Percentiles rank a stretch among this genome's conserved stretches.
Evolutionary conservation across 2,329 filamentous ascomycete genomes (phyloP).

Genomic region (Didymella lethalis): DNA sequence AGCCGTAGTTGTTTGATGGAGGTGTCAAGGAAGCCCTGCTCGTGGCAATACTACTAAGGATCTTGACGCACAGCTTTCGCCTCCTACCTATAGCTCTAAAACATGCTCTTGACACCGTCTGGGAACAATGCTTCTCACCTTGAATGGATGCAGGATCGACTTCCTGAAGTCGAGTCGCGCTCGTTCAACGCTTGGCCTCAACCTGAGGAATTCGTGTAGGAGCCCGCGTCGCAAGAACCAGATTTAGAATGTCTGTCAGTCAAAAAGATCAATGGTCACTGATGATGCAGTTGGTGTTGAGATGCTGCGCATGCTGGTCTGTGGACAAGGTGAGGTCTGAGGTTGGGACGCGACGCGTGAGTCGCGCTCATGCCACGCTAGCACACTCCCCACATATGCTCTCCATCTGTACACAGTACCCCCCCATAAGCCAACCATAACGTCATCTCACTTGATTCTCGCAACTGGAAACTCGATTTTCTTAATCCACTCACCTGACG

Average conservation of each 20-base stretch:
- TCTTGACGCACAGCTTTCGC: not conserved
- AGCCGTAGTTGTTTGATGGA: not conserved
- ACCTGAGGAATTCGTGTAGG: not conserved
- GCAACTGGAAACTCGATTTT: not conserved
- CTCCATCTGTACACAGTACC: not conserved
- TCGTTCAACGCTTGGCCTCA: not conserved
- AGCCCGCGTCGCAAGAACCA: not conserved
- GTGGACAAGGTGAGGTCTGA: conserved; percentile 7
- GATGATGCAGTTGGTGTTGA: not conserved
- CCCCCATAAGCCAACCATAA: not conserved
- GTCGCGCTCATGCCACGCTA: conserved; percentile 6
- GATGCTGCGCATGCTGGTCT: not conserved
- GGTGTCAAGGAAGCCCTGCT: not conserved
- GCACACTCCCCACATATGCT: not conserved
- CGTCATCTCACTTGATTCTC: not conserved
- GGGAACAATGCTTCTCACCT: not conserved
- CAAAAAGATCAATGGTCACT: not conserved
- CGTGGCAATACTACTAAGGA: not conserved
- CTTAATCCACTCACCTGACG: not conserved
- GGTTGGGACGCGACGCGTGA: conserved; percentile 8
- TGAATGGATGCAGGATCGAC: not conserved
- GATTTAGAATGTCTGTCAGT: not conserved
- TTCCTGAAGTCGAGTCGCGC: not conserved
- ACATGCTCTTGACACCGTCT: not conserved
- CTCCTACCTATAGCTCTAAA: too few relatives aligned